phyloP scores from a whole-genome alignment of 768 basidiomycete species.

The Postia placenta region DNA sequence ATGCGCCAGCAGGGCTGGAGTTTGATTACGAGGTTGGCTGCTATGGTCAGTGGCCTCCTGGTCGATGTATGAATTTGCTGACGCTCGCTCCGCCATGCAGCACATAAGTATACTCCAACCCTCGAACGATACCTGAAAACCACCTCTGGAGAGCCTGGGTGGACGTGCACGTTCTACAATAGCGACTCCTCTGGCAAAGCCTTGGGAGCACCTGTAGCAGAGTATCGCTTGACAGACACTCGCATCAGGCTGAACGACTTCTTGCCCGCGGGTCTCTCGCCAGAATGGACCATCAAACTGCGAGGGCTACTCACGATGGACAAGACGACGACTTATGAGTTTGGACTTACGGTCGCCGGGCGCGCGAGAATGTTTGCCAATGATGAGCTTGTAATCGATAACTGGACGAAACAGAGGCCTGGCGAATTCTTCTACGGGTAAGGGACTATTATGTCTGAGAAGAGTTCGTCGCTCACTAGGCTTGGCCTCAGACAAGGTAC shows the following conservation, averaged over 20 bases:
- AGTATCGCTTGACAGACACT: conserved; percentile 50
- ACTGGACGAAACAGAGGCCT: conserved; percentile 62
- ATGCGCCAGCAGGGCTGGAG: conserved; percentile 42
- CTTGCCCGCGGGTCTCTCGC: conserved; percentile 46
- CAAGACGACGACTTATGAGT: conserved; percentile 44
- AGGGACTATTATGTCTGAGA: too few relatives aligned
- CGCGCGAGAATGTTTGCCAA: conserved; percentile 61
- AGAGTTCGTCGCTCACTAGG: too few relatives aligned
- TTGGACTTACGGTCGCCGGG: conserved; percentile 60
- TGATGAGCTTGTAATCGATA: conserved; percentile 55
- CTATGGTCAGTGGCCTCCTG: conserved; percentile 39
- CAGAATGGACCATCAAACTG: conserved; percentile 51
- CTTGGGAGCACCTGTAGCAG: conserved; percentile 34
- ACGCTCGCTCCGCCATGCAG: conserved; percentile 23
- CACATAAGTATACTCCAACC: conserved; percentile 64
- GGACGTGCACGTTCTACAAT: conserved; percentile 59
- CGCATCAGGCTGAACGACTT: conserved; percentile 65
- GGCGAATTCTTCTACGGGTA: conserved; percentile 69
- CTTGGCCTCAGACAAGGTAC: conserved; percentile 62
- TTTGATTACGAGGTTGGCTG: conserved; percentile 58
- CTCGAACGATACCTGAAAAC: conserved; percentile 55
- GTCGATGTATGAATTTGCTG: not conserved
- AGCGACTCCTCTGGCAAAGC: conserved; percentile 45
- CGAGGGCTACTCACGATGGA: conserved; percentile 46
- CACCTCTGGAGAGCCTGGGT: conserved; percentile 47